Percentiles rank a stretch among this genome's conserved stretches.
Evolutionary conservation across 2,329 filamentous ascomycete species (phyloP).

Genomic region (Aureobasidium melanogenum): DNA sequence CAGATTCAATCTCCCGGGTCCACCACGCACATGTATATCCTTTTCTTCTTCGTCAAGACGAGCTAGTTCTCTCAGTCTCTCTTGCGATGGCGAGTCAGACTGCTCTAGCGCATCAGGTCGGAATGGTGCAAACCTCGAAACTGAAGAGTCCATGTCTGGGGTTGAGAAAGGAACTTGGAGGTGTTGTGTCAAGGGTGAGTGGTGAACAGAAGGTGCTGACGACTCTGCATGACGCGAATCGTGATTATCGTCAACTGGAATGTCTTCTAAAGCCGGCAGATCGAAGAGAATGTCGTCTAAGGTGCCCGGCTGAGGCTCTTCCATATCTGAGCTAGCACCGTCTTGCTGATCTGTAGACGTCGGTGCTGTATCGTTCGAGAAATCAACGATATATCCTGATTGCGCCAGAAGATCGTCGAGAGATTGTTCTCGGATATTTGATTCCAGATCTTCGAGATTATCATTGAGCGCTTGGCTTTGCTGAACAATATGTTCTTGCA

Average conservation of each 20-base stretch:
- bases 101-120: background rate
- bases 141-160: background rate
- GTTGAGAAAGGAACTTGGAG: slow-evolving; percentile 1
- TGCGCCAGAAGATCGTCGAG: slow-evolving; percentile 35
- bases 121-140: background rate
- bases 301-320: background rate
- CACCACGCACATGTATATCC: slow-evolving; percentile 63
- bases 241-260: background rate
- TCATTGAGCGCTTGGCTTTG: slow-evolving; percentile 21
- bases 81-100: slow-evolving; percentile 17
- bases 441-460: slow-evolving; percentile 22
- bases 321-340: background rate
- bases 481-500: slow-evolving; percentile 20
- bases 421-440: slow-evolving; percentile 27
- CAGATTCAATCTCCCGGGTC: slow-evolving; percentile 67
- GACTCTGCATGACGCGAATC: background rate
- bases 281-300: background rate
- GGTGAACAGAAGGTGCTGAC: background rate
- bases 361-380: background rate
- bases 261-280: background rate
- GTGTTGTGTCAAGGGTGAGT: background rate
- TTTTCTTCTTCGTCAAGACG: slow-evolving; percentile 55
- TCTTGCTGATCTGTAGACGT: background rate
- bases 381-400: background rate
- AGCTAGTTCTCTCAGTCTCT: slow-evolving; percentile 37